These are phyloP conservation scores for Elongisporangium anandrum DNA, from an alignment of 352 stramenopile genomes.

Conservation along the genomic window DNA sequence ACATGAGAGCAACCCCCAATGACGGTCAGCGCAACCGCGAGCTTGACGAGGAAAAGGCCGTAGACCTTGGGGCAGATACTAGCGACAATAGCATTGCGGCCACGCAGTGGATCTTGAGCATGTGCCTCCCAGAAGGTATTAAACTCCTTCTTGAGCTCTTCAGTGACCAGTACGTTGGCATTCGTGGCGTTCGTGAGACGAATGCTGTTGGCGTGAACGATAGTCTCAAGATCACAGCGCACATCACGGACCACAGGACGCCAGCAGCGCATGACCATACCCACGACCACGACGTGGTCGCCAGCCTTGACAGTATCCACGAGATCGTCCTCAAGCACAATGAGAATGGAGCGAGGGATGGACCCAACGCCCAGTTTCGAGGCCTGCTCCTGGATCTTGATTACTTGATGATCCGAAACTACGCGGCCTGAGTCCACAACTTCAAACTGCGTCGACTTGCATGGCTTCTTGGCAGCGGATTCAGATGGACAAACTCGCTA, in stretches of 20 bases:
- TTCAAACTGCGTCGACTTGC: constrained; percentile 75
- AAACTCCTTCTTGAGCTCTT: constrained; percentile 89
- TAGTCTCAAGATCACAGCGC: constrained; percentile 89
- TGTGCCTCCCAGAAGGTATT: constrained; percentile 86
- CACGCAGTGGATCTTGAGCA: constrained; percentile 36
- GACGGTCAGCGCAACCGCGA: constrained; percentile 90
- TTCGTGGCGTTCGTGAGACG: constrained; percentile 61
- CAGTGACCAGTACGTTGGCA: constrained; percentile 57
- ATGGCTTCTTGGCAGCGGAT: constrained; percentile 52
- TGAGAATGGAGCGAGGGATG: constrained; percentile 92
- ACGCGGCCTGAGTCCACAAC: constrained; percentile 43
- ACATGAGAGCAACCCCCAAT: constrained; percentile 86
- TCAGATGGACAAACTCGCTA: constrained; percentile 55
- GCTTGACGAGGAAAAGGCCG: constrained; percentile 91
- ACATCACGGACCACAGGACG: constrained; percentile 64
- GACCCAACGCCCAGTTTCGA: constrained; percentile 89
- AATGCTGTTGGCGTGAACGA: constrained; percentile 75
- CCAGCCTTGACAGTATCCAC: constrained; percentile 89
- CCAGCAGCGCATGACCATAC: constrained; percentile 93
- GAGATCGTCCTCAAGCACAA: constrained; percentile 91
- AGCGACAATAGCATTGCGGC: constrained; percentile 90
- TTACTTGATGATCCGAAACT: constrained; percentile 86
- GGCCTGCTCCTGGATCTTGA: constrained; percentile 96
- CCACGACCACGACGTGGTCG: constrained; percentile 94
- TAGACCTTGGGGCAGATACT: constrained; percentile 95